phyloP scores from a whole-genome alignment of 106 monocot genomes.

The Amphibolis antarctica region DNA sequence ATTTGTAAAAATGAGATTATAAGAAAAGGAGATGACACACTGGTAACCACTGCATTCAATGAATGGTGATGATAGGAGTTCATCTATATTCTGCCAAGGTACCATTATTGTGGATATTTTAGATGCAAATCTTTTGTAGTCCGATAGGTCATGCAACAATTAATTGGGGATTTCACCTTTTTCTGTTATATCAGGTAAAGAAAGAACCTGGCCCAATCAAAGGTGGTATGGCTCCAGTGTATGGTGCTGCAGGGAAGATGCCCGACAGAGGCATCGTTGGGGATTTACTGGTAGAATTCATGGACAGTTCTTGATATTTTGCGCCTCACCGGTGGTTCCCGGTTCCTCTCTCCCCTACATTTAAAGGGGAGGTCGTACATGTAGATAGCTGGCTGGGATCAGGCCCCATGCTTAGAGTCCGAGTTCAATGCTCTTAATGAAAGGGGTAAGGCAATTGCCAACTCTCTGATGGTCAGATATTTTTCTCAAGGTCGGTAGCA shows the following conservation, averaged over 20 bases:
- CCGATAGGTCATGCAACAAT: not conserved
- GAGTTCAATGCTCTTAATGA: not conserved
- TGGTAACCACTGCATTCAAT: too few species aligned
- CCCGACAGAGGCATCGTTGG: constrained; percentile 73
- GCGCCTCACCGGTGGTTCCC: not conserved
- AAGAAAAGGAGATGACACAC: too few species aligned
- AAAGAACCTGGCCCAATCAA: constrained; percentile 72
- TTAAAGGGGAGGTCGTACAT: not conserved
- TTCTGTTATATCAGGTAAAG: constrained; percentile 40
- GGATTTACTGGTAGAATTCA: constrained; percentile 76
- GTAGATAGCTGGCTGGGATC: not conserved
- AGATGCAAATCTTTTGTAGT: too few species aligned
- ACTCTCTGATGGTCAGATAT: too few species aligned
- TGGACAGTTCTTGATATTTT: constrained; percentile 55
- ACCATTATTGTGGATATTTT: too few species aligned
- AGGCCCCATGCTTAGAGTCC: too few species aligned
- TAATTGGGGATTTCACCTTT: not conserved
- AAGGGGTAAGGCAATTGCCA: not conserved
- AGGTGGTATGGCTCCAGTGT: constrained; percentile 81
- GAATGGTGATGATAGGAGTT: too few species aligned
- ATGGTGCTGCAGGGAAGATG: constrained; percentile 98
- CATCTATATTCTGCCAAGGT: too few species aligned
- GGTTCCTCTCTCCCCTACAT: not conserved
- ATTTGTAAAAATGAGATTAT: too few species aligned
- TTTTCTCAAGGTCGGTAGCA: not conserved